Evolutionary conservation across 2,329 filamentous ascomycete genomes (phyloP).

Genomic region (Aspergillus hiratsukae): DNA sequence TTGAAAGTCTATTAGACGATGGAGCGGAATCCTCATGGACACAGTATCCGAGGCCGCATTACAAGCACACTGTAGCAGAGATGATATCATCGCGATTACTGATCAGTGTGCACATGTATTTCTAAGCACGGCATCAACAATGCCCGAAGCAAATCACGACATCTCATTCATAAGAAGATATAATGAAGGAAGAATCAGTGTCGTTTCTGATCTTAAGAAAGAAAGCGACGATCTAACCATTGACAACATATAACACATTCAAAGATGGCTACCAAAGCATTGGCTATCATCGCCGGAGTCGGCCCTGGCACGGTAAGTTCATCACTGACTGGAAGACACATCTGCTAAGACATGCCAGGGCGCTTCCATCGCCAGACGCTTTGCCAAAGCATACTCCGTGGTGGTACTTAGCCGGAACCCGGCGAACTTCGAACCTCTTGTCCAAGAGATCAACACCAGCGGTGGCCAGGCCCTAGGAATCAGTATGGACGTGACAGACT

Average conservation of each 20-base stretch:
- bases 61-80: neutral
- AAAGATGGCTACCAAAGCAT: slow-evolving; percentile 35
- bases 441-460: slow-evolving; percentile 54
- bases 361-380: slow-evolving; percentile 56
- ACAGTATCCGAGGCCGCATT: neutral
- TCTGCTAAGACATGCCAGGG: slow-evolving; percentile 46
- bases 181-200: neutral
- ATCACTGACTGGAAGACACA: neutral
- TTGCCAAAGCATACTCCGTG: slow-evolving; percentile 55
- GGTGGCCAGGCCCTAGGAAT: slow-evolving; percentile 60
- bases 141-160: slow-evolving; percentile 13
- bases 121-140: slow-evolving; percentile 14
- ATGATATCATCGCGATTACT: neutral
- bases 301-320: slow-evolving; percentile 41
- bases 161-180: slow-evolving; percentile 2
- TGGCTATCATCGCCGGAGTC: slow-evolving; percentile 46
- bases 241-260: no score
- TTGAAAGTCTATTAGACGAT: neutral
- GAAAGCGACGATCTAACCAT: no score
- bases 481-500: slow-evolving; percentile 54
- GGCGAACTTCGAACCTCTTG: slow-evolving; percentile 52
- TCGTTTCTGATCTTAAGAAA: neutral
- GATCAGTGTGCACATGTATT: slow-evolving; percentile 4
- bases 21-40: neutral
- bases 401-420: slow-evolving; percentile 57